These are phyloP conservation scores for Diutina pseudorugosa DNA, from an alignment of 1,139 yeast genomes.

Conservation along the genomic window DNA sequence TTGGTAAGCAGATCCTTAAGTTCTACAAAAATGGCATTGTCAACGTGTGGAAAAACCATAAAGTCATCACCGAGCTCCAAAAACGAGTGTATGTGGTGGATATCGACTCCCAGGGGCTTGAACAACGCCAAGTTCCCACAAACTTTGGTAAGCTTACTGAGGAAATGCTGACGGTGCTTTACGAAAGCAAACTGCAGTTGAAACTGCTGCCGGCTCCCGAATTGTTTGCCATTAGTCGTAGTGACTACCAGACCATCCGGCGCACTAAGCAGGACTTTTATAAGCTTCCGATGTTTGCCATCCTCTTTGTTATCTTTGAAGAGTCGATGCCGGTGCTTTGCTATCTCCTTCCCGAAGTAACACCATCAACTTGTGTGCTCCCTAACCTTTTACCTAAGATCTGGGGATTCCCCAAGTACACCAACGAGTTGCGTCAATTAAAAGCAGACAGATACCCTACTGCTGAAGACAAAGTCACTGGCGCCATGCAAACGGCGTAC, in stretches of 20 bases:
- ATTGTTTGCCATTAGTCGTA: conserved; percentile 33
- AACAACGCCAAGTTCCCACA: conserved; percentile 10
- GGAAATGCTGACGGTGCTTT: conserved; percentile 25
- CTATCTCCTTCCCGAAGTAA: conserved; percentile 43
- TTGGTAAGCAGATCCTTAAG: conserved; percentile 25
- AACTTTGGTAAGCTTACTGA: conserved; percentile 17
- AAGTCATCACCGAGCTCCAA: conserved; percentile 14
- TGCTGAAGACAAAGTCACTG: conserved; percentile 6
- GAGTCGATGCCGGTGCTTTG: conserved; percentile 56
- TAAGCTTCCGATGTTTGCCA: conserved; percentile 53
- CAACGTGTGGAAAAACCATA: conserved; percentile 36
- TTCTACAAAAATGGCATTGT: conserved; percentile 43
- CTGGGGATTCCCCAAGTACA: conserved; percentile 14
- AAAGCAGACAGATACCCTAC: not conserved
- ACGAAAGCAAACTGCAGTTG: conserved; percentile 18
- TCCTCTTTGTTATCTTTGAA: conserved; percentile 43
- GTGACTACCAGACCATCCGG: conserved; percentile 41
- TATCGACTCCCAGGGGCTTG: conserved; percentile 17
- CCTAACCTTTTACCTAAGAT: conserved; percentile 35
- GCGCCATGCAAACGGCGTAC: conserved; percentile 30
- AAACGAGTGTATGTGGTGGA: conserved; percentile 13
- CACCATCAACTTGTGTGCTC: conserved; percentile 60
- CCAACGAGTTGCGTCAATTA: conserved; percentile 5
- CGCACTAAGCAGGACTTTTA: conserved; percentile 45
- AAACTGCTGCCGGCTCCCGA: conserved; percentile 10